Evolutionary conservation across 176 grass and related monocot genomes (phyloP), one percentile per base, ranked within the genome.

Genomic region (Eragrostis nindensis): DNA sequence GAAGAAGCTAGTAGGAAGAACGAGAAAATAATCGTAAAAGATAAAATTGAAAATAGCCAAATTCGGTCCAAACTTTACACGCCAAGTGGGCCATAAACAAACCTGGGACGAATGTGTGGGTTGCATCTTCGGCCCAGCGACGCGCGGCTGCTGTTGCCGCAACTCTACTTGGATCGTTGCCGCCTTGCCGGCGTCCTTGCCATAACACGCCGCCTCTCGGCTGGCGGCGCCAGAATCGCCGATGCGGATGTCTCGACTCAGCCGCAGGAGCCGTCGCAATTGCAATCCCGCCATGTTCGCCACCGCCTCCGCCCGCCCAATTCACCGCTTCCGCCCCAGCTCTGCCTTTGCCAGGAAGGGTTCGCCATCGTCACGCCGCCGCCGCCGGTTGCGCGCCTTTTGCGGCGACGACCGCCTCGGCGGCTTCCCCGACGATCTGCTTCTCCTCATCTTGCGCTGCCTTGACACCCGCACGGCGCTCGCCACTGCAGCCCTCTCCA

Each of bases 401-500:
- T 22, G 48, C 26, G 19, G 42, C 0, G 24, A 60, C 24, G 70
- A 56, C 81, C 81, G 48, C 61, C 22, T 83, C 36, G 29, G 47
- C 0, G 81, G 0, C 12, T 62, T 84, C 50, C 13, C 49, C 6
- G 39, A 84, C 62, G 63, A 76, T 9, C 39, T 84, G 1, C 72
- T 84, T 2, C 72, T 18, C 38, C 49, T 38, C 5, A 47, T 84
- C 72, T 27, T 84, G 39, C 39, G 41, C 22, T 47, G 47, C 6
- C 10, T 67, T 17, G 47, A 75, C 38, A 83, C 48, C 10, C 81
- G 61, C 61, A 66, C 61, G 24, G 62, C 12, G 16, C 81, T 67
- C 18, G 47, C 32, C 71, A 16, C 71, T 6, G 47, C 61, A 16
- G 22, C 41, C 14, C 54, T 85, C n/a, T 85, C 83, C 15, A 78